Evolutionary conservation across 2,329 filamentous ascomycete genomes (phyloP), one percentile per base, ranked within the genome.

Genomic region (Leptographium flavum): DNA sequence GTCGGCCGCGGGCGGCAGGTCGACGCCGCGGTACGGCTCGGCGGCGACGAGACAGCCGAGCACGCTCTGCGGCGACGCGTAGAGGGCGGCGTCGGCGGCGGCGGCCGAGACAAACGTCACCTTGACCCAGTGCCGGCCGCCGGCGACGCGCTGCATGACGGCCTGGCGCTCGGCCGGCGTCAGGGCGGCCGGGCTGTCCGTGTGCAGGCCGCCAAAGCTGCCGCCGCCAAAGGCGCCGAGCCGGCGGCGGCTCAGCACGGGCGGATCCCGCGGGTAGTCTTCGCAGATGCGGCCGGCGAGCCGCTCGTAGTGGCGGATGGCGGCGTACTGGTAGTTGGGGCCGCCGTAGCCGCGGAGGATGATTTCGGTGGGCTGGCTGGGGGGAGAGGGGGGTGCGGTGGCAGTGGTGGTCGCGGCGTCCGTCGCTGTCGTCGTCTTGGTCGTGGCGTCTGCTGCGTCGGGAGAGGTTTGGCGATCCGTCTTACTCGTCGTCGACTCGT

Each of bases 71-170:
- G 83, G 83, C 43, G 81, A 86, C 45, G 75, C 73, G 57, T 74
- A 81, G 36, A 80, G 64, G 21, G 83, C 83, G 11, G 76, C 69
- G 48, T 84, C 80, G 19, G 81, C 83, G 2, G 82, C 79, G 53
- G 82, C 74, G 41, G 73, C 70, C 36, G 79, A 84, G 62, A 87
- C 83, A 55, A 87, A 88, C 1, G 83, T 88, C 45, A 88, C 70
- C 60, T 87, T 87, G 55, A 95, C 87, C 90, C 90, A 96, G 67
- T 94, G 85, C 54, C 83, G 75, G 37, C 90, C 90, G 42, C 87
- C 84, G 39, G 81, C 82, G 50, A 86, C 87, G 49, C 73, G 76
- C 62, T 88, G 87, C 51, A 53, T 53, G 57, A 90, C 85, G 60
- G 88, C 83, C 44, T 73, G 70, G 46, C 87, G 77, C 55, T 93